Conservation (phyloP, 23 red algal genomes). For the Pyropia haitanensis region DNA sequence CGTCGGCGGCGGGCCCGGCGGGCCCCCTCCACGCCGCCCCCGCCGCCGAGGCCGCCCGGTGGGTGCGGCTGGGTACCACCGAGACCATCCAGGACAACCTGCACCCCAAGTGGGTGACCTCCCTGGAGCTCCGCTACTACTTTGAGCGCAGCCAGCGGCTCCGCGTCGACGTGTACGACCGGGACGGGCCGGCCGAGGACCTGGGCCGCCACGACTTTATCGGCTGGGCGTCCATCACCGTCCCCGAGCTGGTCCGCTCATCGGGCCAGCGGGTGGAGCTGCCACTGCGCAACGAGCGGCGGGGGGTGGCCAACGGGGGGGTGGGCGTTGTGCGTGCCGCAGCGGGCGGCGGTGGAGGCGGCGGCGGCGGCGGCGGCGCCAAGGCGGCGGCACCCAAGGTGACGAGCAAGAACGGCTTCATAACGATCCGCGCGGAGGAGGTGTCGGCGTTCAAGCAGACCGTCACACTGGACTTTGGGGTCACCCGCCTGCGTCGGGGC, state of each 20-base stretch:
- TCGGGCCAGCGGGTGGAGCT: conserved; percentile 22
- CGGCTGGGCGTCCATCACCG: conserved; percentile 15
- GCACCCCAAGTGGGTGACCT: conserved; percentile 22
- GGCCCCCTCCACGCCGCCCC: not conserved
- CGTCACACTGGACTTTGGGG: too few relatives aligned
- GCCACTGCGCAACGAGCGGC: conserved; percentile 8
- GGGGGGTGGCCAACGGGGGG: too few relatives aligned
- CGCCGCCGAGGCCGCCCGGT: conserved; percentile 9
- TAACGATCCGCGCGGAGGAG: conserved; percentile 41
- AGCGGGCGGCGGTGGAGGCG: too few relatives aligned
- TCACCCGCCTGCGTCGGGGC: too few relatives aligned
- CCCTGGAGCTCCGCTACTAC: conserved; percentile 49
- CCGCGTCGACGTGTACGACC: conserved; percentile 52
- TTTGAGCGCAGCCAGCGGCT: conserved; percentile 54
- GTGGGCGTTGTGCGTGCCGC: too few relatives aligned
- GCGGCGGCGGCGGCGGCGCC: too few relatives aligned
- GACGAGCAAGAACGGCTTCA: conserved; percentile 5
- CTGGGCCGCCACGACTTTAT: conserved; percentile 38
- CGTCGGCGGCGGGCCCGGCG: not conserved
- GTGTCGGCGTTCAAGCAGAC: conserved; percentile 32
- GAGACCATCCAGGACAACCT: conserved; percentile 41
- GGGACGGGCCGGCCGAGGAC: conserved; percentile 10
- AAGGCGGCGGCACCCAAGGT: conserved; percentile 2
- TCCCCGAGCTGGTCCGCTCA: conserved; percentile 31
- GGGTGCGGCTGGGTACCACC: conserved; percentile 31